Conservation (phyloP, 164 flowering plant species). For the Berberis vulgaris region DNA sequence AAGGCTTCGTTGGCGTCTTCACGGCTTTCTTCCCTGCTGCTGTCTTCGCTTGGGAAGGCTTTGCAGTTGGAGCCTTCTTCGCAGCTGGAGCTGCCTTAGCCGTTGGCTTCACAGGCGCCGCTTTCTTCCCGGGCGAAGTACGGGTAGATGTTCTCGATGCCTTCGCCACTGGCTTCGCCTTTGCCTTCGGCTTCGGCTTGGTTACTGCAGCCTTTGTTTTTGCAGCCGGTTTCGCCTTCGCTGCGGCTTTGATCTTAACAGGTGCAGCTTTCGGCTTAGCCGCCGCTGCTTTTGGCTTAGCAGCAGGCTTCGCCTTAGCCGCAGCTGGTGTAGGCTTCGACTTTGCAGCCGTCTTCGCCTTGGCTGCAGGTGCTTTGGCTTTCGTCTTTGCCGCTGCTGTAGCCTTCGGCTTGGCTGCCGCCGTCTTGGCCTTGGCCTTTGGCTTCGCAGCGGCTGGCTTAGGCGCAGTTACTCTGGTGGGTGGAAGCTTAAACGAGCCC, state of each 20-base stretch:
- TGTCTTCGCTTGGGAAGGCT: conserved; percentile 3
- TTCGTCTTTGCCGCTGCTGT: conserved; percentile 3
- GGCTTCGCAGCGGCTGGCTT: conserved; percentile 4
- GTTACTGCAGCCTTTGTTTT: conserved; percentile 11
- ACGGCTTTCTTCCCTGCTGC: conserved; percentile 2
- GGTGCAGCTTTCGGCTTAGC: conserved; percentile 1
- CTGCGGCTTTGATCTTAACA: conserved; percentile 10
- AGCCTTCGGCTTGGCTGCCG: conserved; percentile 2
- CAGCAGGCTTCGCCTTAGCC: neutral
- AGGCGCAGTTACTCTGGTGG: conserved; percentile 6
- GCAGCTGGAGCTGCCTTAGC: conserved; percentile 11
- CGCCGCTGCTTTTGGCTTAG: conserved; percentile 14
- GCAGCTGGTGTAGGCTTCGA: conserved; percentile 5
- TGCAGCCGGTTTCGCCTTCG: conserved; percentile 11
- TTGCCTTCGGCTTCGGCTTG: conserved; percentile 7
- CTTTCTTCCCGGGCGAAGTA: conserved; percentile 19
- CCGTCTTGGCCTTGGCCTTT: neutral
- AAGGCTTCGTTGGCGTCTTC: neutral
- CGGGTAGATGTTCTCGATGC: conserved; percentile 11
- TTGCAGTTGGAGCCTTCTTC: conserved; percentile 10
- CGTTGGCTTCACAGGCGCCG: conserved; percentile 1
- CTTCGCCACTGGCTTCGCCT: conserved; percentile 29
- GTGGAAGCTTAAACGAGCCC: conserved; percentile 43
- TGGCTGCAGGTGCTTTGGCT: neutral
- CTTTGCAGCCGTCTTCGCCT: neutral